Conservation (phyloP, 306 rosid species). For the Prunus padus region DNA sequence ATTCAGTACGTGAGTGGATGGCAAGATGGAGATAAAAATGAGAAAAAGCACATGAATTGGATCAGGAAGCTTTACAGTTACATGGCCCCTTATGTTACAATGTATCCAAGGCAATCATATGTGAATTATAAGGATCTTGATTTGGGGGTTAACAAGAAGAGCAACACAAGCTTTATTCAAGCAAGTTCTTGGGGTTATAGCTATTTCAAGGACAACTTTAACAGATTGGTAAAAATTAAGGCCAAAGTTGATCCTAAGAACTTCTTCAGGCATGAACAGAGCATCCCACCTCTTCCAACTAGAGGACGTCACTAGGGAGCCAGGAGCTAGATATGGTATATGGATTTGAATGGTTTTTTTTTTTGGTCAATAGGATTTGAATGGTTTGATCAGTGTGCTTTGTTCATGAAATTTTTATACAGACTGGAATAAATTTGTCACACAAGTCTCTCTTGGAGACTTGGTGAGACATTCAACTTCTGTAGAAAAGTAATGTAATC, state of each 20-base stretch:
- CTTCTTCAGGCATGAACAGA: slow-evolving; percentile 76
- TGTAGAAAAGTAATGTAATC: neutral
- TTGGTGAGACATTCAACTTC: neutral
- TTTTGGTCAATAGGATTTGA: too few species aligned
- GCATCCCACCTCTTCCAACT: slow-evolving; percentile 61
- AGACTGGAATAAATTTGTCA: neutral
- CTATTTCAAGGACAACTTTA: slow-evolving; percentile 66
- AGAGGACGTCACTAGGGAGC: neutral
- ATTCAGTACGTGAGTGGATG: slow-evolving; percentile 58
- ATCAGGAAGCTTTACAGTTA: slow-evolving; percentile 65
- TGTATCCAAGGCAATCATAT: slow-evolving; percentile 66
- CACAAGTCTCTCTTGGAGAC: neutral
- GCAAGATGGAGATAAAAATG: slow-evolving; percentile 39
- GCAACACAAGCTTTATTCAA: slow-evolving; percentile 36
- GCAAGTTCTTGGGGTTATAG: slow-evolving; percentile 63
- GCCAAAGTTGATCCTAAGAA: slow-evolving; percentile 65
- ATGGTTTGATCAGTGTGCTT: neutral
- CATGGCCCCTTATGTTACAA: slow-evolving; percentile 67
- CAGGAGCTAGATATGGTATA: neutral
- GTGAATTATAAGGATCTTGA: slow-evolving; percentile 82
- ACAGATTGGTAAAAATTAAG: slow-evolving; percentile 57
- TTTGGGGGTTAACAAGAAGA: slow-evolving; percentile 62
- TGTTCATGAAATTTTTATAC: neutral
- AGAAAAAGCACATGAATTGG: slow-evolving; percentile 57
- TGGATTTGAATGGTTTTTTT: neutral